phyloP scores from a whole-genome alignment of 371 early-diverging fungal species.

The Nematocida ironsii region DNA sequence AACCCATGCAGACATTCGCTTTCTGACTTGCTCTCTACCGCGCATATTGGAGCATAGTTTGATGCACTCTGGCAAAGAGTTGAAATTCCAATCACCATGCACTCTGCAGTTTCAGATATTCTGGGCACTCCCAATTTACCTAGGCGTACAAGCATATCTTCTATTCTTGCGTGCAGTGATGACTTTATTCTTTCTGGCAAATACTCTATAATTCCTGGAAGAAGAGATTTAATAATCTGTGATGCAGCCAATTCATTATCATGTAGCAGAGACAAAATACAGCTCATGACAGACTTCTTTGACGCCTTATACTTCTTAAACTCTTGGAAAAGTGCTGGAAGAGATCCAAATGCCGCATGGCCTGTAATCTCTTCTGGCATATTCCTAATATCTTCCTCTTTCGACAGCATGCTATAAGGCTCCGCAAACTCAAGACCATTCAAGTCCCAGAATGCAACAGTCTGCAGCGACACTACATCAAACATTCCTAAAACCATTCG shows the following conservation, averaged over 20 bases:
- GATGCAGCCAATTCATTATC: conserved; percentile 9
- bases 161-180: conserved; percentile 16
- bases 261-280: conserved; percentile 26
- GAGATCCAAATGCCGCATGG: background rate
- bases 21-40: background rate
- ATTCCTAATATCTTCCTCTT: background rate
- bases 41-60: background rate
- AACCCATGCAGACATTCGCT: background rate
- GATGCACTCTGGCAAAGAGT: conserved; percentile 22
- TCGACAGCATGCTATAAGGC: background rate
- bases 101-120: conserved; percentile 31
- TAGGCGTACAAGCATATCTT: conserved; percentile 51
- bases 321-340: conserved; percentile 8
- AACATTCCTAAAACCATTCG: conserved; percentile 38
- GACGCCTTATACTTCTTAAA: conserved; percentile 21
- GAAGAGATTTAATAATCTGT: background rate
- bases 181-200: conserved; percentile 14
- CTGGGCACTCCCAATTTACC: conserved; percentile 9
- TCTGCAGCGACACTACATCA: background rate
- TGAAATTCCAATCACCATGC: conserved; percentile 27
- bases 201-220: conserved; percentile 5
- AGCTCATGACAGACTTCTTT: conserved; percentile 7
- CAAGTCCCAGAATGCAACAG: conserved; percentile 27
- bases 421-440: background rate
- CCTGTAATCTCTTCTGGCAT: background rate